These are phyloP conservation scores for Solanum megistacrolobum DNA, from an alignment of 257 asterid genomes.

Conservation along the genomic window DNA sequence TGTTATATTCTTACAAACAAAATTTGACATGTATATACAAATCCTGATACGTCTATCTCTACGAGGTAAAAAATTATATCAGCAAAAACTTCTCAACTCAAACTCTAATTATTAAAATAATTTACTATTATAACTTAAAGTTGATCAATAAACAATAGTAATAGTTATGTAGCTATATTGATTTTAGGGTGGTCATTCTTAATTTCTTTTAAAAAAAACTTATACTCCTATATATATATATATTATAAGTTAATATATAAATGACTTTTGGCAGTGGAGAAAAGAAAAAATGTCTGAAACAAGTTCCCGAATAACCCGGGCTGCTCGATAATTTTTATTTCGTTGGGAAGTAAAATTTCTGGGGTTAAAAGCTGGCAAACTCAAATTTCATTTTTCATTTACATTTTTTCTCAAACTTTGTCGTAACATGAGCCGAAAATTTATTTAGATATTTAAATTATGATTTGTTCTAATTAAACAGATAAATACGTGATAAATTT, in stretches of 20 bases:
- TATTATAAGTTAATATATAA: neutral
- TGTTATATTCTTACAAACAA: neutral
- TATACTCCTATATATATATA: no score
- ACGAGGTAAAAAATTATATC: neutral
- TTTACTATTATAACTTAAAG: neutral
- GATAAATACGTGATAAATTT: no score
- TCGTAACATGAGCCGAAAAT: neutral
- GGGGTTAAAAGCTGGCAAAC: neutral
- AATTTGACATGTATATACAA: no score
- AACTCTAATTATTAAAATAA: no score
- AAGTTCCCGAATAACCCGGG: neutral
- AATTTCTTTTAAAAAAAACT: no score
- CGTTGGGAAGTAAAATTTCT: neutral
- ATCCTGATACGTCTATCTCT: neutral
- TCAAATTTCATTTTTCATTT: neutral
- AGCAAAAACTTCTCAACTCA: no score
- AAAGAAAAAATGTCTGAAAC: slow-evolving; percentile 5
- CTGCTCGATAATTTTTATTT: neutral
- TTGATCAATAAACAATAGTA: neutral
- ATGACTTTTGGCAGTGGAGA: neutral
- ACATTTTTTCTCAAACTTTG: neutral
- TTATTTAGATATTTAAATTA: no score
- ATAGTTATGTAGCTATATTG: neutral
- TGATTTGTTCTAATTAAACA: no score
- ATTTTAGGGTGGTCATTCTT: neutral